Evolutionary conservation across 1,284 basidiomycete species (phyloP).

Genomic region (Polyporus tsugae): DNA sequence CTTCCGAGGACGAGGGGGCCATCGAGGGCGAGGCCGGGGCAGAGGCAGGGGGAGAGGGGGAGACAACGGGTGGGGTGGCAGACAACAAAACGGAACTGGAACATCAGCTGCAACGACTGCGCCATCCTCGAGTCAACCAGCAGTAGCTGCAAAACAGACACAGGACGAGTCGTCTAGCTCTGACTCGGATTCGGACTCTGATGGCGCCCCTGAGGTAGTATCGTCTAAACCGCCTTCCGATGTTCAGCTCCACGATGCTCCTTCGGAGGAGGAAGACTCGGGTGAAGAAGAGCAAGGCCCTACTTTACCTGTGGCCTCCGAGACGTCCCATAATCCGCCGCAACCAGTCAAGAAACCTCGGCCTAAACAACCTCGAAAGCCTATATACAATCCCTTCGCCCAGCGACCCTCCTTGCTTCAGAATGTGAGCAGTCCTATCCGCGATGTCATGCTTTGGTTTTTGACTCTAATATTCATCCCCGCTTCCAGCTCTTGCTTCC

Average conservation of each 20-base stretch:
- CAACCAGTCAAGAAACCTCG: constrained; percentile 40
- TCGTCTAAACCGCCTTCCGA: constrained; percentile 62
- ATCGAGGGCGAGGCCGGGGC: constrained; percentile 47
- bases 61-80: constrained; percentile 28
- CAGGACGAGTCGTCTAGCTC: constrained; percentile 14
- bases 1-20: constrained; percentile 41
- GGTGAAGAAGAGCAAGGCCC: constrained; percentile 17
- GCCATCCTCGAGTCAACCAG: not conserved
- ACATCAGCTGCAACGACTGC: not conserved
- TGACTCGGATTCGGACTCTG: constrained; percentile 45
- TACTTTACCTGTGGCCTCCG: constrained; percentile 6
- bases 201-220: constrained; percentile 64
- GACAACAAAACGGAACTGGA: constrained; percentile 2
- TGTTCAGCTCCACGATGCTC: not conserved
- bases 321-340: not conserved
- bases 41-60: constrained; percentile 45
- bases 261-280: constrained; percentile 20
- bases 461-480: not conserved
- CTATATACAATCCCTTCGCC: constrained; percentile 72
- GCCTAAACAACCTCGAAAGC: constrained; percentile 60
- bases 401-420: constrained; percentile 74
- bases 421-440: constrained; percentile 60
- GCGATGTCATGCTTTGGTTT: not conserved
- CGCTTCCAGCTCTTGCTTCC: constrained; percentile 76
- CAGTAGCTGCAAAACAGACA: not conserved